A percentile compares a stretch with the other conserved stretches of the same genome.
phyloP scores from a whole-genome alignment of 495 filamentous ascomycete genomes.

The Lasiosphaeria miniovina region DNA sequence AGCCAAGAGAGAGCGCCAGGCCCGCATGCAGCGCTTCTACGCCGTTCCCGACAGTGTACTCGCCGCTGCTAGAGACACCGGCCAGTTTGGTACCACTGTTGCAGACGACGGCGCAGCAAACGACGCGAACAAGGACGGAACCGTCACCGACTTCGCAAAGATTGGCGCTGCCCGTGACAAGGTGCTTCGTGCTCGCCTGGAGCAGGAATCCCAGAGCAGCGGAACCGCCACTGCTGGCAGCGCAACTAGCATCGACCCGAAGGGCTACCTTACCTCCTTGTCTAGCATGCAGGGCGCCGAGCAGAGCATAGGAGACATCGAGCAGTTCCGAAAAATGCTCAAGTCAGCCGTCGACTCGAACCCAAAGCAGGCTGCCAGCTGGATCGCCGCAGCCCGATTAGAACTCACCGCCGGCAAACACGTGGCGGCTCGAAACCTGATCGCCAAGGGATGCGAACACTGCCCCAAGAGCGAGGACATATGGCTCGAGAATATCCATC shows the following conservation, averaged over 20 bases:
- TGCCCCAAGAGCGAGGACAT: slow-evolving; percentile 93
- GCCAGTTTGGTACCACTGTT: slow-evolving; percentile 81
- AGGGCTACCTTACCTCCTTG: slow-evolving; percentile 91
- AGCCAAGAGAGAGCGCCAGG: slow-evolving; percentile 80
- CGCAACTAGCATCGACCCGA: slow-evolving; percentile 89
- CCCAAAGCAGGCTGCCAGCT: slow-evolving; percentile 90
- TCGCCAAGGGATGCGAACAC: slow-evolving; percentile 79
- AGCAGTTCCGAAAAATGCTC: slow-evolving; percentile 86
- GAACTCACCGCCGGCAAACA: slow-evolving; percentile 91
- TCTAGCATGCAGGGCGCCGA: slow-evolving; percentile 73
- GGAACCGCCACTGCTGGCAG: slow-evolving; percentile 74
- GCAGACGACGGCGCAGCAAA: slow-evolving; percentile 66
- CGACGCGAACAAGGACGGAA: slow-evolving; percentile 65
- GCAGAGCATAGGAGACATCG: slow-evolving; percentile 90
- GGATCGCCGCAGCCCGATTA: slow-evolving; percentile 90
- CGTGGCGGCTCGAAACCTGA: slow-evolving; percentile 78
- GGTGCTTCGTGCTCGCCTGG: slow-evolving; percentile 84
- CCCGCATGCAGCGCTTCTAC: slow-evolving; percentile 82
- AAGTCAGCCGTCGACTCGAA: slow-evolving; percentile 96
- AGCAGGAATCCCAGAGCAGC: slow-evolving; percentile 73
- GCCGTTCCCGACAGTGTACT: slow-evolving; percentile 97
- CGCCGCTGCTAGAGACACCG: slow-evolving; percentile 73
- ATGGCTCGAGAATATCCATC: slow-evolving; percentile 91
- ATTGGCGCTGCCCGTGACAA: slow-evolving; percentile 94
- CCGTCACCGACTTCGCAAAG: slow-evolving; percentile 96